These are phyloP conservation scores for Solanum arcanum DNA, from an alignment of 257 asterid species.

Conservation along the genomic window DNA sequence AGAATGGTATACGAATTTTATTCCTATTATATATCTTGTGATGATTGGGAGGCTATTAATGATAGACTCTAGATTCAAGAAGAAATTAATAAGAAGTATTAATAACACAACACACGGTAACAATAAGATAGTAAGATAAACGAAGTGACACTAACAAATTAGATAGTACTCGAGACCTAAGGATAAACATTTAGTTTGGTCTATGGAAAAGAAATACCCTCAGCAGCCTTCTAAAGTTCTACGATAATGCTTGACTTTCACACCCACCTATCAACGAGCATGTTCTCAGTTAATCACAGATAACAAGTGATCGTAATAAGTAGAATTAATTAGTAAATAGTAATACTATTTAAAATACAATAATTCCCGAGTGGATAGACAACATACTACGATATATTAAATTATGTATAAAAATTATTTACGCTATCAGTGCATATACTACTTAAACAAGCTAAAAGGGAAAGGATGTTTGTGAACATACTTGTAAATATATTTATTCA, in stretches of 20 bases:
- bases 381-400: background rate
- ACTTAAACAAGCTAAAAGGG: background rate
- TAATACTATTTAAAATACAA: background rate
- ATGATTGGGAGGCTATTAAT: background rate
- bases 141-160: background rate
- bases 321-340: background rate
- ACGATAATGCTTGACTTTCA: background rate
- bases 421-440: background rate
- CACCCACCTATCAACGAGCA: background rate
- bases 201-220: background rate
- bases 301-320: background rate
- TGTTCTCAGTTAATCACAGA: background rate
- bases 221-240: background rate
- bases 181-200: background rate
- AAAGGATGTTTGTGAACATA: background rate
- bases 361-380: background rate
- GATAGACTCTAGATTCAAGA: background rate
- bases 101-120: background rate
- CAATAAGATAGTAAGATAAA: background rate
- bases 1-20: background rate
- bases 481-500: slow-evolving; percentile 18
- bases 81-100: background rate
- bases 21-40: background rate
- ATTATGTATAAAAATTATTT: background rate
- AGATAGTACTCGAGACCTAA: background rate